Evolutionary conservation across 2,329 filamentous ascomycete species (phyloP), one percentile per base, ranked within the genome.

Genomic region (Botrytis fabae): DNA sequence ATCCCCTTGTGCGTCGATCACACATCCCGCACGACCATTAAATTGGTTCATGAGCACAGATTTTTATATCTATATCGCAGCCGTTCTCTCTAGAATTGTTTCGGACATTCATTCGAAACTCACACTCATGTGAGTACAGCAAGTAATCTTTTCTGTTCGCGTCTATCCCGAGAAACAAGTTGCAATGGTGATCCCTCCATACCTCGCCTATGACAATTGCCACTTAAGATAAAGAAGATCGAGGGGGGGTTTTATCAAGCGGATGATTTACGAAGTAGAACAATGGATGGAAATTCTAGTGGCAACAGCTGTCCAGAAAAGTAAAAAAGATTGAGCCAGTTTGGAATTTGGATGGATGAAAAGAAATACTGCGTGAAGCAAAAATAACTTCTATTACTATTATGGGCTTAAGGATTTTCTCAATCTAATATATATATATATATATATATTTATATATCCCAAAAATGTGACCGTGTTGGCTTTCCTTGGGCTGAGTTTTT

Each of bases 131-230:
- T 42, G 40, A 44, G n/a, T 35, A 35, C 28, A 65, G 42, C 35
- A 20, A 65, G 42, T 48, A 35, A 18, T 20, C 6, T 46, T 65
- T 48, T 65, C 62, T 65, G 42, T 35, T 65, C 44, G 62, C 62
- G 28, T 22, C 42, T 35, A n/a, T 22, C 20, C 35, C 20, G 42
- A 48, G 32, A 65, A 65, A 65, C 22, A 48, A 48, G 62, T 65
- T 65, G 62, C 60, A 42, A n/a, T 35, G 62, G 48, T 65, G 20
- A 65, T 65, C 42, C 42, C 42, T 65, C 42, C 62, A 48, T 65
- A 35, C 62, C 42, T 65, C 62, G 66, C 51, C 40, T 69, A 60
- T 10, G 20, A 69, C 59, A 69, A 69, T 69, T 46, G 66, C 66
- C 66, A 69, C 54, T n/a, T 44, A 1, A 60, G 38, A 61, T 69